Conservation (phyloP, 345 rosid genomes). For the Laguncularia racemosa region DNA sequence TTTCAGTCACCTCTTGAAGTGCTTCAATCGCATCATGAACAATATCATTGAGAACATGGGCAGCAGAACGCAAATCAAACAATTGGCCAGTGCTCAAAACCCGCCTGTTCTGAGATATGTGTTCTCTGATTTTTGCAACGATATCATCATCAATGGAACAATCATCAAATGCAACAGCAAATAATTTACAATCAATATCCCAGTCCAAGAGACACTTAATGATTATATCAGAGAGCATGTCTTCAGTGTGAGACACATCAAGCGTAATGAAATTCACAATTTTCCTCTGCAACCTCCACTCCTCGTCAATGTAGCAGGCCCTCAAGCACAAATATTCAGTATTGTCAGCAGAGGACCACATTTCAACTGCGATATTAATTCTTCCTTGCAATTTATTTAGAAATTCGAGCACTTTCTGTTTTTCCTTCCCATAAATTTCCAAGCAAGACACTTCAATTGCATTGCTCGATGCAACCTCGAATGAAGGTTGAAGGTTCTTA, state of each 20-base stretch:
- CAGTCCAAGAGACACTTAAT: constrained; percentile 71
- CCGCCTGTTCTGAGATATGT: constrained; percentile 52
- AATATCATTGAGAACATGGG: constrained; percentile 50
- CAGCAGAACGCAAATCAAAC: constrained; percentile 65
- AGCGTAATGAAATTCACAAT: constrained; percentile 73
- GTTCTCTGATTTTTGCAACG: constrained; percentile 53
- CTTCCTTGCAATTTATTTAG: constrained; percentile 58
- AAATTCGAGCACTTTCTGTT: constrained; percentile 57
- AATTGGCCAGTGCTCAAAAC: constrained; percentile 51
- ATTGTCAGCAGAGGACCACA: constrained; percentile 64
- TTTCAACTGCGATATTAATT: constrained; percentile 67
- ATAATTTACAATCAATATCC: constrained; percentile 81
- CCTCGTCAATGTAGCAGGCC: constrained; percentile 69
- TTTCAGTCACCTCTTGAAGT: constrained; percentile 49
- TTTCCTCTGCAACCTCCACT: constrained; percentile 78
- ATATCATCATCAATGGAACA: constrained; percentile 56
- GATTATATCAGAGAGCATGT: constrained; percentile 81
- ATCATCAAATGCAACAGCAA: constrained; percentile 74
- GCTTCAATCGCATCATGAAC: constrained; percentile 69
- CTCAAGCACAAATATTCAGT: constrained; percentile 53
- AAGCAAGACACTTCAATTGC: constrained; percentile 58
- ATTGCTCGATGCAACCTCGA: constrained; percentile 53
- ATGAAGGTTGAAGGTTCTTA: constrained; percentile 84
- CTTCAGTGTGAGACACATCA: constrained; percentile 71
- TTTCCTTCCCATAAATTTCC: constrained; percentile 74